These are phyloP conservation scores for Achaetomiella virescens DNA, from an alignment of 495 filamentous ascomycete genomes.

Conservation along the genomic window DNA sequence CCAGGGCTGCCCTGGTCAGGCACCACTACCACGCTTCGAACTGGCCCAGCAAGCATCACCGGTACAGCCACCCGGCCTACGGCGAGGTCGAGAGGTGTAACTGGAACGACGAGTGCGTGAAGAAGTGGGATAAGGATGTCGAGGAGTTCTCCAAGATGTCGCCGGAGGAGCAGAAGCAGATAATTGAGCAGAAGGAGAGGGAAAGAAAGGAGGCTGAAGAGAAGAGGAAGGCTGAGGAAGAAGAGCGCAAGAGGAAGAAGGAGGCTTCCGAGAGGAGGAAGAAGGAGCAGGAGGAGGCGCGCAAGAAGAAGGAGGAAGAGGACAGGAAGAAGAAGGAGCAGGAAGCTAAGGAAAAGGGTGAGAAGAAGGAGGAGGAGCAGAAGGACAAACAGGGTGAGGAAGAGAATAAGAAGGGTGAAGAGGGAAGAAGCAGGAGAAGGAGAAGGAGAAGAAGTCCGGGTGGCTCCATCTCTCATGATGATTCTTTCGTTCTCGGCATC, in stretches of 20 bases:
- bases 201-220: constrained; percentile 24
- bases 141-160: constrained; percentile 42
- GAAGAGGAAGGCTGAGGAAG: constrained; percentile 20
- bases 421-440: constrained; percentile 8
- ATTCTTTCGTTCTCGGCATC: constrained; percentile 13
- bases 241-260: constrained; percentile 26
- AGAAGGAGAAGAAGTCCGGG: constrained; percentile 14
- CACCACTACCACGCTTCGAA: constrained; percentile 61
- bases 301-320: constrained; percentile 12
- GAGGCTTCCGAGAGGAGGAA: constrained; percentile 18
- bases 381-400: constrained; percentile 13
- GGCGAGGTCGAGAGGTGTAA: constrained; percentile 60
- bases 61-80: constrained; percentile 54
- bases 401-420: constrained; percentile 8
- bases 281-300: constrained; percentile 15
- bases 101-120: constrained; percentile 55
- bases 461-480: constrained; percentile 11
- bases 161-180: constrained; percentile 42
- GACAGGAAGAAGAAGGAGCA: constrained; percentile 6
- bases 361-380: constrained; percentile 10
- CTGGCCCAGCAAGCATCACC: constrained; percentile 55
- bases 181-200: constrained; percentile 38
- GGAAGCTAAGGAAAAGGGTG: constrained; percentile 5
- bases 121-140: constrained; percentile 50
- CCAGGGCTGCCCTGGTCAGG: constrained; percentile 50